phyloP scores from a whole-genome alignment of 306 rosid species.

The Gillenia trifoliata region DNA sequence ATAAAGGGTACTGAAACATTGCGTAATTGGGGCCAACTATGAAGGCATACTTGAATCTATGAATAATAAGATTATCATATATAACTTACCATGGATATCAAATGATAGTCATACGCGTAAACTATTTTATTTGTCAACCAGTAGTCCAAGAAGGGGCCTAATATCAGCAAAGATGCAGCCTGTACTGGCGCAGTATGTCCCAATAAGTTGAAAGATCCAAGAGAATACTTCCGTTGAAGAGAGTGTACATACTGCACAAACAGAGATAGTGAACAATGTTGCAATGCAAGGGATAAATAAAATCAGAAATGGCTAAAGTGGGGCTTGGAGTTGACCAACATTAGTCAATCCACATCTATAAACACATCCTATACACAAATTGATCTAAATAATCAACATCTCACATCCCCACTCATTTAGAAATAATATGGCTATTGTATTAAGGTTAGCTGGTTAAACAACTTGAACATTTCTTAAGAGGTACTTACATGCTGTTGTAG shows the following conservation, averaged over 20 bases:
- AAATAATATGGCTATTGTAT: background rate
- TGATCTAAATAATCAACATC: background rate
- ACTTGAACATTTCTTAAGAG: slow-evolving; percentile 2
- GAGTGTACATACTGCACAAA: slow-evolving; percentile 63
- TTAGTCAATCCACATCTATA: background rate
- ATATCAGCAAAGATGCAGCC: slow-evolving; percentile 51
- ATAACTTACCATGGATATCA: slow-evolving; percentile 46
- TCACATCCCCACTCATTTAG: background rate
- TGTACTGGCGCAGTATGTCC: slow-evolving; percentile 80
- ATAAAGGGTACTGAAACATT: background rate
- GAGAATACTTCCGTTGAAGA: slow-evolving; percentile 72
- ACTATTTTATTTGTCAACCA: slow-evolving; percentile 65
- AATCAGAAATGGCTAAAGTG: background rate
- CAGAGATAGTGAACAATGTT: slow-evolving; percentile 12
- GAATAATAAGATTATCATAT: background rate
- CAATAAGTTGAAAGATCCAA: slow-evolving; percentile 71
- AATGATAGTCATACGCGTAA: slow-evolving; percentile 38
- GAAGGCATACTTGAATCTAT: slow-evolving; percentile 1
- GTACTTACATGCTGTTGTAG: slow-evolving; percentile 72
- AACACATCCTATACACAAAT: background rate
- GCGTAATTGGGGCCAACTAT: background rate
- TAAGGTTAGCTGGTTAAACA: background rate
- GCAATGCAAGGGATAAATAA: slow-evolving; percentile 3
- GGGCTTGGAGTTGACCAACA: background rate
- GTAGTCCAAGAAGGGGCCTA: slow-evolving; percentile 69